A percentile compares a stretch with the other conserved stretches of the same genome.
phyloP scores from a whole-genome alignment of 1,139 yeast genomes.

The Pichia cactophila region DNA sequence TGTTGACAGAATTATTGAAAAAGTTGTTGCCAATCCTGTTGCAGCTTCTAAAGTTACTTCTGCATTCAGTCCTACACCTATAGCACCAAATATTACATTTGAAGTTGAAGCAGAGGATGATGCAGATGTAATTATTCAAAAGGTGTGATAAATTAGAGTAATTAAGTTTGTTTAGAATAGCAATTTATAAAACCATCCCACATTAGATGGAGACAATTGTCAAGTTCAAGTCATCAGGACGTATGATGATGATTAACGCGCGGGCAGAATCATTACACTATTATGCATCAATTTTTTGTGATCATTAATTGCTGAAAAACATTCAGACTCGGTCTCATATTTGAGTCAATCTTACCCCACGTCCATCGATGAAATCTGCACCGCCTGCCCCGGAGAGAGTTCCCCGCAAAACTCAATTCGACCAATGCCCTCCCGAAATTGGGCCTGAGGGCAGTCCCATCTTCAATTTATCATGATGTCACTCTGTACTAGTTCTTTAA shows the following conservation, averaged over 20 bases:
- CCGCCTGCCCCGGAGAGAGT: neutral
- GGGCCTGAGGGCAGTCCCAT: neutral
- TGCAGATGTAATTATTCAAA: constrained; percentile 26
- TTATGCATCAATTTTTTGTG: too few species aligned
- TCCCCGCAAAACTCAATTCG: too few species aligned
- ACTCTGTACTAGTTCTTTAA: too few species aligned
- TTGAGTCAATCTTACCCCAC: too few species aligned
- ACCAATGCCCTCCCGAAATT: too few species aligned
- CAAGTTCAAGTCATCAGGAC: too few species aligned
- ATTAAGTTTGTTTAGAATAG: neutral
- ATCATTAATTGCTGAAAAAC: too few species aligned
- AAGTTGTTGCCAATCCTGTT: neutral
- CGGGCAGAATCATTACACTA: too few species aligned
- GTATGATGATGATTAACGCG: too few species aligned
- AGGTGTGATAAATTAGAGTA: constrained; percentile 9
- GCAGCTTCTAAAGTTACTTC: neutral
- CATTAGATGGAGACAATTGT: neutral
- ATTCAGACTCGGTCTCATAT: too few species aligned
- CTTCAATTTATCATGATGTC: too few species aligned
- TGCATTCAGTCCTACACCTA: neutral
- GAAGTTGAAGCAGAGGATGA: constrained; percentile 25
- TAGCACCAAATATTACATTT: constrained; percentile 21
- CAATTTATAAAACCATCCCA: neutral
- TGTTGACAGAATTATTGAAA: constrained; percentile 4
- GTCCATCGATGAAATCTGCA: neutral